Percentiles rank a stretch among this genome's conserved stretches.
These are phyloP conservation scores for Hypoxylon rubiginosum DNA, from an alignment of 2,329 filamentous ascomycete species.

Conservation along the genomic window DNA sequence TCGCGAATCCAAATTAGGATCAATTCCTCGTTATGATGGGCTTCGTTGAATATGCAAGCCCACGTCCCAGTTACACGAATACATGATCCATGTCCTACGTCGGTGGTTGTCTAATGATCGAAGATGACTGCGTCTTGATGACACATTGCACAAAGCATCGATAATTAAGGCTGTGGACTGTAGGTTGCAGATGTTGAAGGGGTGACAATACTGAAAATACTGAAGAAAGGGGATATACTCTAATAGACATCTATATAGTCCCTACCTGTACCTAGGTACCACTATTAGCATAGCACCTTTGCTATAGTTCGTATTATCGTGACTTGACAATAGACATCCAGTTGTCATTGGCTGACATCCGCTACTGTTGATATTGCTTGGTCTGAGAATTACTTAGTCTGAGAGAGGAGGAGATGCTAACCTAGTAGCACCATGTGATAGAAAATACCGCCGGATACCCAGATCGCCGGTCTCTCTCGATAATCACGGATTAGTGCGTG, in stretches of 20 bases:
- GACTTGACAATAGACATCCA: neutral
- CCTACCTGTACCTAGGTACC: no score
- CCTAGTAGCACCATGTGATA: slow-evolving; percentile 27
- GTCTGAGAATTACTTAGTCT: slow-evolving; percentile 4
- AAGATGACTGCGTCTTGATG: slow-evolving; percentile 19
- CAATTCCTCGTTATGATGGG: slow-evolving; percentile 3
- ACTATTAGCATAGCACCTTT: neutral
- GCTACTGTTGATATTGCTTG: neutral
- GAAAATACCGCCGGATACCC: slow-evolving; percentile 33
- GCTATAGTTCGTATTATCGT: neutral
- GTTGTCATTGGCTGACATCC: slow-evolving; percentile 4
- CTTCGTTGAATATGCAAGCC: slow-evolving; percentile 4
- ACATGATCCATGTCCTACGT: slow-evolving; percentile 22
- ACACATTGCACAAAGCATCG: slow-evolving; percentile 23
- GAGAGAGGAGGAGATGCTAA: slow-evolving; percentile 19
- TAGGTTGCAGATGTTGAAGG: neutral
- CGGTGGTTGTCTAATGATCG: slow-evolving; percentile 31
- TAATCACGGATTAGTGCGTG: slow-evolving; percentile 5
- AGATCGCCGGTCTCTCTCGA: slow-evolving; percentile 32
- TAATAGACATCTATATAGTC: neutral
- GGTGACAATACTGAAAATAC: neutral
- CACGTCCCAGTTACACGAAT: slow-evolving; percentile 27
- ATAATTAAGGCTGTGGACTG: slow-evolving; percentile 8
- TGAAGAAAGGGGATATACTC: neutral
- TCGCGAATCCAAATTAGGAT: slow-evolving; percentile 7